phyloP scores from a whole-genome alignment of 768 basidiomycete species.

The Krasilnikovozyma curviuscula region DNA sequence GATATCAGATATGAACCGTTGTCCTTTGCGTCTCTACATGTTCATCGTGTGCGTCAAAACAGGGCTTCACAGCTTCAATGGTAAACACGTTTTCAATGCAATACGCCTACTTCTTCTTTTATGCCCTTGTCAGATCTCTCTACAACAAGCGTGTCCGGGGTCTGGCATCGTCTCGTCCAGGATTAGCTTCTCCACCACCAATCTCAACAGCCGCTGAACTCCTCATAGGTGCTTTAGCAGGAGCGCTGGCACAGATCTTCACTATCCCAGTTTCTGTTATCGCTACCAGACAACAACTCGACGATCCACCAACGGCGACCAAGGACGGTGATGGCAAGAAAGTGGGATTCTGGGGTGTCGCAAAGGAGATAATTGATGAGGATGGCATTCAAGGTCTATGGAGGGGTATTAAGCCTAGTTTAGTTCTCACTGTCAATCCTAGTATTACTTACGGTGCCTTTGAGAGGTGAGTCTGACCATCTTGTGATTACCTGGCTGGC shows the following conservation, averaged over 20 bases:
- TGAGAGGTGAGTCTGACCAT: constrained; percentile 36
- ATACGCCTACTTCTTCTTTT: constrained; percentile 99
- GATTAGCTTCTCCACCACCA: no score
- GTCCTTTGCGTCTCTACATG: no score
- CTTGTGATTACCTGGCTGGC: not conserved
- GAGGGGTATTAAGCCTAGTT: constrained; percentile 75
- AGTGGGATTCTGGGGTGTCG: constrained; percentile 45
- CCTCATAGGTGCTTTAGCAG: constrained; percentile 71
- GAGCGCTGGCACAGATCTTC: constrained; percentile 88
- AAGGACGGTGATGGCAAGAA: not conserved
- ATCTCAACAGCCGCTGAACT: constrained; percentile 39
- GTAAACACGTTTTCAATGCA: constrained; percentile 95
- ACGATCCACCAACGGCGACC: constrained; percentile 25
- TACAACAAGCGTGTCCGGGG: constrained; percentile 31
- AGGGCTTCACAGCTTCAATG: constrained; percentile 88
- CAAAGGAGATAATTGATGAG: constrained; percentile 67
- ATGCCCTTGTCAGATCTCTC: constrained; percentile 66
- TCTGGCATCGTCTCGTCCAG: no score
- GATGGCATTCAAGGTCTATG: constrained; percentile 76
- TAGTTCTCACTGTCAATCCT: constrained; percentile 93
- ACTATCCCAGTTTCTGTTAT: constrained; percentile 96
- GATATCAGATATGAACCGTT: no score
- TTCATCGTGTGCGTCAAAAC: not conserved
- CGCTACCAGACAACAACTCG: constrained; percentile 89
- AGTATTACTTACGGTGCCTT: constrained; percentile 93